These are phyloP conservation scores for Castanea mollissima DNA, from an alignment of 306 rosid species.

Conservation along the genomic window DNA sequence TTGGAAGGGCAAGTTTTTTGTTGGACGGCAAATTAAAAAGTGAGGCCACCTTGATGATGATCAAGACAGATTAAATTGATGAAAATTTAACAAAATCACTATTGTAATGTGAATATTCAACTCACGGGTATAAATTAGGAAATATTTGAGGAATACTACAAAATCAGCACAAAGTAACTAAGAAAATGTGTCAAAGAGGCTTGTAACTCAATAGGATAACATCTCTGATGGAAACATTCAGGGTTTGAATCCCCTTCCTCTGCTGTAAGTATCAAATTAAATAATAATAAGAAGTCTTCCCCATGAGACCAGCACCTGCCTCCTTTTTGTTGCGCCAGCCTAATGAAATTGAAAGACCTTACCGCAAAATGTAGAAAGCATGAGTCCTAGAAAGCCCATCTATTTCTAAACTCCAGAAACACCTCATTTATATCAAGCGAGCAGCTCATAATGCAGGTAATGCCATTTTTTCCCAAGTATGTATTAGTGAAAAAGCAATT, in stretches of 20 bases:
- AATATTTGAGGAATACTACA: not conserved
- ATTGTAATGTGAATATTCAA: not conserved
- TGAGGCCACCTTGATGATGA: not conserved
- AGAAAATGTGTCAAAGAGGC: no score
- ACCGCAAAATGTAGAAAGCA: not conserved
- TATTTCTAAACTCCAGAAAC: not conserved
- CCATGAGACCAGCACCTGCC: no score
- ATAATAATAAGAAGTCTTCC: no score
- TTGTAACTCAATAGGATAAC: no score
- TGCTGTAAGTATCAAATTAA: no score
- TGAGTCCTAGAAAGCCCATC: not conserved
- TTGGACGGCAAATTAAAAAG: no score
- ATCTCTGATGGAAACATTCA: no score
- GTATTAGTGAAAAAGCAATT: not conserved
- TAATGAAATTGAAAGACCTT: not conserved
- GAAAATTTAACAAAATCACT: no score
- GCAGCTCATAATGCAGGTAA: not conserved
- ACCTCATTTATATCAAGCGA: not conserved
- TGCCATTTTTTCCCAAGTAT: not conserved
- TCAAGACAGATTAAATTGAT: not conserved
- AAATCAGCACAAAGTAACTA: not conserved
- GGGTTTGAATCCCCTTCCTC: no score
- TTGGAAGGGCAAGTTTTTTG: not conserved
- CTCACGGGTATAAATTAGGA: not conserved
- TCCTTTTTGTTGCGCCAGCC: not conserved